Evolutionary conservation across 305 asterid species (phyloP).

Genomic region (Solanum hybrid): DNA sequence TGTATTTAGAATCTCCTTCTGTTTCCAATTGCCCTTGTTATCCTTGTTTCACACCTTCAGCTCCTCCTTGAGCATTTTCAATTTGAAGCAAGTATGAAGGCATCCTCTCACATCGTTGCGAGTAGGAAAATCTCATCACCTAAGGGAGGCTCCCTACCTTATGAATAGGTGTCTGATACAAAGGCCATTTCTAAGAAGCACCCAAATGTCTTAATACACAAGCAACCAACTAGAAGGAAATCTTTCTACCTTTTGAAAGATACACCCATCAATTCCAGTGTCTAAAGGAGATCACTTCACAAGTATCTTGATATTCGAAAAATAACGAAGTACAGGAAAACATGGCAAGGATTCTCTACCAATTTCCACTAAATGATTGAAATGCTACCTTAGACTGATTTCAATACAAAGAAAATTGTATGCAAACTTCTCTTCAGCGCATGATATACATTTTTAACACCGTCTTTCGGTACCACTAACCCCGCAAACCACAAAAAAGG

Average conservation of each 20-base stretch:
- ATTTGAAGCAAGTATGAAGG: neutral
- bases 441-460: neutral
- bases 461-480: neutral
- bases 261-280: neutral
- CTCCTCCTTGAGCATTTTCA: neutral
- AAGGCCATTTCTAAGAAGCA: neutral
- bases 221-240: neutral
- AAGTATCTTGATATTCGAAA: neutral
- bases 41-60: neutral
- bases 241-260: neutral
- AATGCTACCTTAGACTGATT: neutral
- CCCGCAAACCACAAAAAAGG: neutral
- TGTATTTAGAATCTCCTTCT: neutral
- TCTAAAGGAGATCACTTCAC: neutral
- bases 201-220: neutral
- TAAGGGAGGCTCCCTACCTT: neutral
- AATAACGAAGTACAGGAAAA: neutral
- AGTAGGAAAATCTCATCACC: neutral
- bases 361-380: neutral
- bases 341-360: neutral
- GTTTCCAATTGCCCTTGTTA: neutral
- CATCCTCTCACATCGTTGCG: neutral
- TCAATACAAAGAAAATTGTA: neutral
- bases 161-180: neutral
- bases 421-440: neutral